These are phyloP conservation scores for Mycena floridula DNA, from an alignment of 768 basidiomycete genomes.

Conservation along the genomic window DNA sequence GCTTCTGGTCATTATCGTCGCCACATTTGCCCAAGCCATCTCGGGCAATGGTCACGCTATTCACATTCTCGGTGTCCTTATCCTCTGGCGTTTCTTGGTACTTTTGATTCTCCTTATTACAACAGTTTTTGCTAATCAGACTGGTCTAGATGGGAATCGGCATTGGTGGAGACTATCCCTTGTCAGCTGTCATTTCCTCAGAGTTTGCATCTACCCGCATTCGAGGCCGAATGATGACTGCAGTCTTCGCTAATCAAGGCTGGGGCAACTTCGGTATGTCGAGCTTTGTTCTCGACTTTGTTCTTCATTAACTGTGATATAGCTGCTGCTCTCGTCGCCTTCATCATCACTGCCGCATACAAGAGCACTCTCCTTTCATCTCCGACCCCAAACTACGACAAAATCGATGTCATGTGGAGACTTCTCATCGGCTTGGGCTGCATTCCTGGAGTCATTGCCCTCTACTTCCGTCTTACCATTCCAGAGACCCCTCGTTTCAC, in stretches of 20 bases:
- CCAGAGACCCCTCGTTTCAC: constrained; percentile 89
- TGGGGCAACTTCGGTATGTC: constrained; percentile 75
- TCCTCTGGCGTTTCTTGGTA: constrained; percentile 78
- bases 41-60: constrained; percentile 63
- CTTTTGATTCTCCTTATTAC: constrained; percentile 7
- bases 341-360: constrained; percentile 62
- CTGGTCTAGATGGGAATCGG: constrained; percentile 63
- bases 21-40: constrained; percentile 75
- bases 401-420: constrained; percentile 80
- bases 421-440: constrained; percentile 85
- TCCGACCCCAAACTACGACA: constrained; percentile 28
- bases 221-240: constrained; percentile 85
- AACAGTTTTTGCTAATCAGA: neutral
- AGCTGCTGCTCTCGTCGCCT: constrained; percentile 63
- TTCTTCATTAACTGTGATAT: constrained; percentile 1
- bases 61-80: constrained; percentile 65
- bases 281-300: neutral
- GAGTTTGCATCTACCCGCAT: constrained; percentile 78
- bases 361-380: constrained; percentile 46
- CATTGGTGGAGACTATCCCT: constrained; percentile 86
- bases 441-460: constrained; percentile 71
- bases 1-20: constrained; percentile 77
- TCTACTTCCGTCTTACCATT: constrained; percentile 91
- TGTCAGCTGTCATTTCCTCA: constrained; percentile 81
- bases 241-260: constrained; percentile 81